Percentiles rank a stretch among this genome's conserved stretches.
Evolutionary conservation across 1,284 basidiomycete genomes (phyloP).

Genomic region (Boletellus deceptivus): DNA sequence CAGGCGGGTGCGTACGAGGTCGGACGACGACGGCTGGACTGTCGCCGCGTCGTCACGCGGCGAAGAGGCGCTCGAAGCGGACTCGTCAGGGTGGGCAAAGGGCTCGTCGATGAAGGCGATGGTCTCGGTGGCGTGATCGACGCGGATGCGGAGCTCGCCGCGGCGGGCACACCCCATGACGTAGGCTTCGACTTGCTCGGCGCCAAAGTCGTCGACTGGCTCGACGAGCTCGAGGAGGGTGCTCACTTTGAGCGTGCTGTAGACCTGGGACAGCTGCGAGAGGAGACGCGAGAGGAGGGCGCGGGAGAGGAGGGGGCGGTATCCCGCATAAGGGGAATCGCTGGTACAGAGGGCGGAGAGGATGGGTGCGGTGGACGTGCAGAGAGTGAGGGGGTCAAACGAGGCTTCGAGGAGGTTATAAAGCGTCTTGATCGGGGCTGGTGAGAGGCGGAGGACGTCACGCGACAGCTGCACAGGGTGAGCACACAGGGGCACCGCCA

Average conservation of each 20-base stretch:
- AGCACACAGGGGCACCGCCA: neutral
- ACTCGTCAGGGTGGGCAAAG: constrained; percentile 51
- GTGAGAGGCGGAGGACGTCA: constrained; percentile 84
- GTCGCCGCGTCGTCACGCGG: constrained; percentile 31
- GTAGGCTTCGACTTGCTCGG: constrained; percentile 85
- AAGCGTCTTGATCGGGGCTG: constrained; percentile 72
- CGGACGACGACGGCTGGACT: constrained; percentile 65
- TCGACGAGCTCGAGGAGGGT: constrained; percentile 76
- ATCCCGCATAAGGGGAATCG: constrained; percentile 62
- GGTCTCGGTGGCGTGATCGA: constrained; percentile 87
- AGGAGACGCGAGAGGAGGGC: constrained; percentile 94
- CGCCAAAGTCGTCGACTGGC: constrained; percentile 71
- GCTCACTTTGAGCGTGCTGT: constrained; percentile 83
- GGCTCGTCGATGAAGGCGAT: constrained; percentile 86
- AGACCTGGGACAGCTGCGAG: constrained; percentile 92
- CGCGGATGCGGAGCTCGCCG: constrained; percentile 84
- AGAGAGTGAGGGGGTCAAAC: constrained; percentile 93
- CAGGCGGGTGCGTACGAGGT: constrained; percentile 74
- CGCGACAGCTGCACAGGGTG: constrained; percentile 59
- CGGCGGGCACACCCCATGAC: constrained; percentile 89
- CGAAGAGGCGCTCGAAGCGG: constrained; percentile 17
- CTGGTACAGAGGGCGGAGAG: constrained; percentile 56
- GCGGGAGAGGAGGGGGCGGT: constrained; percentile 88
- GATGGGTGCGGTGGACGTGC: constrained; percentile 80
- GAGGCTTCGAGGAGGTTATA: constrained; percentile 93